Percentiles rank a stretch among this genome's conserved stretches.
phyloP scores from a whole-genome alignment of 129 eudicot species.

The Flaveria trinervia region DNA sequence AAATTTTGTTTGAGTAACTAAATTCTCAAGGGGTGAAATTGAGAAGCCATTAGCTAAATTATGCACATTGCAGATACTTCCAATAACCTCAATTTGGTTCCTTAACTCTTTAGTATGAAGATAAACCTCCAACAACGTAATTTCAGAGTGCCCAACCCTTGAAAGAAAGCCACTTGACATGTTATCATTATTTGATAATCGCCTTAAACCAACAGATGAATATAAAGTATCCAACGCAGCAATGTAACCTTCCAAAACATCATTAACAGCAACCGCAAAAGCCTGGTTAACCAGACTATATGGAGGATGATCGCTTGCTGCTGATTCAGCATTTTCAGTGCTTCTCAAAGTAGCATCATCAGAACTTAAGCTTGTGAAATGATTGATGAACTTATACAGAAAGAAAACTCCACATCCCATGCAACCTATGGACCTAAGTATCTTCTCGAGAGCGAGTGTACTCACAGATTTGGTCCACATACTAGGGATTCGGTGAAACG shows the following conservation, averaged over 20 bases:
- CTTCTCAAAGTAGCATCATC: slow-evolving; percentile 28
- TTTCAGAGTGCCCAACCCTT: slow-evolving; percentile 66
- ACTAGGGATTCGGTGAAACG: slow-evolving; percentile 64
- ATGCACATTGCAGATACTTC: slow-evolving; percentile 66
- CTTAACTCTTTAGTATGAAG: slow-evolving; percentile 74
- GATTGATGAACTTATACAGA: slow-evolving; percentile 57
- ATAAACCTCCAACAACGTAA: slow-evolving; percentile 82
- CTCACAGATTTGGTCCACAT: slow-evolving; percentile 75
- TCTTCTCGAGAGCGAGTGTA: slow-evolving; percentile 73
- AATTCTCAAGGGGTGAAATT: slow-evolving; percentile 48
- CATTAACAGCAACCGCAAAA: slow-evolving; percentile 78
- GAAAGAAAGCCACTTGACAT: slow-evolving; percentile 55
- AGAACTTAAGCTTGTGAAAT: slow-evolving; percentile 47
- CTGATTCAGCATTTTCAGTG: slow-evolving; percentile 15
- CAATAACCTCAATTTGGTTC: slow-evolving; percentile 82
- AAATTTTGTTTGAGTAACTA: slow-evolving; percentile 51
- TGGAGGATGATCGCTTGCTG: slow-evolving; percentile 33
- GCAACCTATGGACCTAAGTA: slow-evolving; percentile 71
- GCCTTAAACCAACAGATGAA: slow-evolving; percentile 73
- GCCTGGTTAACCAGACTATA: slow-evolving; percentile 85
- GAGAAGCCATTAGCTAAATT: slow-evolving; percentile 49
- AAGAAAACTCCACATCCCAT: slow-evolving; percentile 68
- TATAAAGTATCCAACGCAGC: slow-evolving; percentile 75
- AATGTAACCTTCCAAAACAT: slow-evolving; percentile 74
- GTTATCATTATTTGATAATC: slow-evolving; percentile 34